These are phyloP conservation scores for Colletotrichum eremochloae DNA, from an alignment of 2,329 filamentous ascomycete genomes.

Conservation along the genomic window DNA sequence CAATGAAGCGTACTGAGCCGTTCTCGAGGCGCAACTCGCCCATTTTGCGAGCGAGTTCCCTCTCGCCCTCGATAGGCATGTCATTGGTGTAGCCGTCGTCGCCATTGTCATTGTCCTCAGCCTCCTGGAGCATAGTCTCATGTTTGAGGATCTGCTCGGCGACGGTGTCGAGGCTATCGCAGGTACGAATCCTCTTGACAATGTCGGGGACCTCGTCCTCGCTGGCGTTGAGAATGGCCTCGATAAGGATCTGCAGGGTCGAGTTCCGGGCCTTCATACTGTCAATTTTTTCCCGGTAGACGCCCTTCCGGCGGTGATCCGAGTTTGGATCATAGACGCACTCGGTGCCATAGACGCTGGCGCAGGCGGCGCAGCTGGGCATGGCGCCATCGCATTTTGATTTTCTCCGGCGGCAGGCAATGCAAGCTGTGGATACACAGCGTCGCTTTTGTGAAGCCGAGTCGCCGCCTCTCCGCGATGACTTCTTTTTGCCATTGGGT, in stretches of 20 bases:
- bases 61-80: slow-evolving; percentile 71
- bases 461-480: slow-evolving; percentile 64
- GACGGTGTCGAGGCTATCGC: slow-evolving; percentile 74
- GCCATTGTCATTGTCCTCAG: slow-evolving; percentile 56
- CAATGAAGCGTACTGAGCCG: slow-evolving; percentile 90
- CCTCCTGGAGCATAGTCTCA: slow-evolving; percentile 51
- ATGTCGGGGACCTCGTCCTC: slow-evolving; percentile 88
- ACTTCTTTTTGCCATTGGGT: slow-evolving; percentile 58
- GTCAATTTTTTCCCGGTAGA: slow-evolving; percentile 95
- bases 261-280: slow-evolving; percentile 87
- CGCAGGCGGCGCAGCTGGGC: slow-evolving; percentile 94
- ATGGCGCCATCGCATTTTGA: slow-evolving; percentile 93
- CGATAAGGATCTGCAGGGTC: slow-evolving; percentile 91
- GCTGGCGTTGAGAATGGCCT: slow-evolving; percentile 90
- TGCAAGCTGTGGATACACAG: slow-evolving; percentile 87
- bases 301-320: slow-evolving; percentile 94
- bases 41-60: slow-evolving; percentile 91
- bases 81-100: slow-evolving; percentile 57
- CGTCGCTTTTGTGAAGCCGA: slow-evolving; percentile 72
- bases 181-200: slow-evolving; percentile 88
- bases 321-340: slow-evolving; percentile 97
- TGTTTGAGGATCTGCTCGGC: slow-evolving; percentile 67
- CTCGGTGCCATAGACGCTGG: slow-evolving; percentile 90
- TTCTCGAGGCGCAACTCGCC: slow-evolving; percentile 89
- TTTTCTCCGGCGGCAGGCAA: slow-evolving; percentile 83